phyloP scores from a whole-genome alignment of 2,329 filamentous ascomycete species.

The Botrytis porri region DNA sequence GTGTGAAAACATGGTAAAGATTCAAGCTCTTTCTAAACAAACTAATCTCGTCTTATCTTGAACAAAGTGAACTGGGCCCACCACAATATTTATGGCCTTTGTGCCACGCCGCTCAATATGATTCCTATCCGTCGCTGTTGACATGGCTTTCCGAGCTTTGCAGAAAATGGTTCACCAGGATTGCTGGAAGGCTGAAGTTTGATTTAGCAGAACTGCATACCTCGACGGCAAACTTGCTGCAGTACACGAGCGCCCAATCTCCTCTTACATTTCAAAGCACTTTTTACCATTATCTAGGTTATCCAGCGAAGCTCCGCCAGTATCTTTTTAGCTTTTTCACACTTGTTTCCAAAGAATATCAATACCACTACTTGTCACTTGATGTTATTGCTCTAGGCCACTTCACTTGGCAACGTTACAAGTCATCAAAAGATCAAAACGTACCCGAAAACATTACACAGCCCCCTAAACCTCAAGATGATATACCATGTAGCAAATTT shows the following conservation, averaged over 20 bases:
- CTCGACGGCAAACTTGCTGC: background rate
- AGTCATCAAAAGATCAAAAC: no score
- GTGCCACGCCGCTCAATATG: background rate
- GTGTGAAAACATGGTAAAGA: background rate
- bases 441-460: no score
- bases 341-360: background rate
- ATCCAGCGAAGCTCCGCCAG: background rate
- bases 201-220: background rate
- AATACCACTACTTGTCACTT: background rate
- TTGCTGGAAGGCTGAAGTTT: background rate
- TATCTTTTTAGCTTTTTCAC: no score
- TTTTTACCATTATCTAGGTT: background rate
- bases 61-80: background rate
- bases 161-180: background rate
- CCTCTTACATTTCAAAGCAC: background rate
- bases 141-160: background rate
- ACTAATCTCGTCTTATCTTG: background rate
- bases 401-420: background rate
- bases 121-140: background rate
- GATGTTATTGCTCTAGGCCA: background rate
- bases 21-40: background rate
- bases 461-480: fast-evolving
- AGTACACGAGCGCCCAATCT: background rate
- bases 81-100: background rate
- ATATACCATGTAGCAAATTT: background rate